Base-by-base conservation (phyloP, 1,284 basidiomycete species). In the Filobasidium uniguttulatum region DNA sequence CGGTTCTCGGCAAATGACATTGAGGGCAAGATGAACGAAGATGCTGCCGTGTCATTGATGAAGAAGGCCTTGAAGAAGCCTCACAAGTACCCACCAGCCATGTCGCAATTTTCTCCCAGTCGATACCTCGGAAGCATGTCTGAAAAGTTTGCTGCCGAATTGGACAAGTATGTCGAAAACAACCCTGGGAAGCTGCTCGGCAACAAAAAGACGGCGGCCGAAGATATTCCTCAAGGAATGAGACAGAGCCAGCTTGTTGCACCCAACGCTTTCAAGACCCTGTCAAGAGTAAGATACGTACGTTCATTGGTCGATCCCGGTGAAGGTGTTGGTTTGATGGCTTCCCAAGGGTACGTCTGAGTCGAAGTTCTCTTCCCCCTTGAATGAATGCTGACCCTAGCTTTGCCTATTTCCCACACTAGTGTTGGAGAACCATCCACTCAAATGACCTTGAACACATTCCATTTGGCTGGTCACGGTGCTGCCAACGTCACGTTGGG, bases 391-490 rank as follows among this genome's bases (percentile, higher is more conserved):
- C 20, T 23, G 3, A 28, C 46, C 43, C 35, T 29, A 55, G 38
- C 53, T 28, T 28, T 45, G 23, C 31, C 36, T 25, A 53, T 37
- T 44, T 49, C 17, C n/a, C 31, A 60, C 3, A 56, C 43, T 29
- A 90, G 90, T 73, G 81, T 99, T 43, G 94, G 94, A 54, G 94
- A 99, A 69, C 94, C 94, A 3, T 98, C 94, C 22, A 99, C 94
- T 1, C 94, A 99, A 68, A 99, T 99, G 94, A 99, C 94, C 26
- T 73, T 99, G 58, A 99, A 99, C 69, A 99, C 94, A 8, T 99
- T 99, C 80, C 94, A 99, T 74, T 96, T 98, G 67, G 90, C 90
- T 57, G 88, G 93, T 60, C 94, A 98, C 68, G 94, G 94, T 71
- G 93, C 94, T 52, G 93, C 94, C 33, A 99, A 99, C 68, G 94